Base-by-base conservation (phyloP, 768 basidiomycete species). In the Paxillus ammoniavirescens region DNA sequence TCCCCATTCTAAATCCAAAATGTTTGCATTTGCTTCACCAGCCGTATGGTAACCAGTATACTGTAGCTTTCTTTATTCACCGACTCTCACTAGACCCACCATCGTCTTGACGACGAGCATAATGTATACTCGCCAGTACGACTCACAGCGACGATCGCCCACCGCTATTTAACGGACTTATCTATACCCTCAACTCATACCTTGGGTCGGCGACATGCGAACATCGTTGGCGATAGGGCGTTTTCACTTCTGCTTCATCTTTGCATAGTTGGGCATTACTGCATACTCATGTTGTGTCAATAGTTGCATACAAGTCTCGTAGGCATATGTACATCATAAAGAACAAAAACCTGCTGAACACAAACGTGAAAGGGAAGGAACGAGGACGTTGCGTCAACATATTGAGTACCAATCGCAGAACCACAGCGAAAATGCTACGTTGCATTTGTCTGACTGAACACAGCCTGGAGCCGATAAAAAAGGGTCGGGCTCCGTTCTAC, bases 11-110 rank as follows among this genome's bases (percentile, higher is more conserved):
- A 86, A 86, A 66, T 64, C 66, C 6, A 82, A 83, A 65, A 84
- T 84, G 77, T 87, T 84, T 42, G 83, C 86, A 0, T 78, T 81
- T 55, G 86, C 86, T 10, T 71, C 78, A 1, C 82, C 83, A 0
- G 74, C 84, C 1, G 73, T 75, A 17, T 87, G 86, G 86, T 87
- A 77, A 75, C 64, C 44, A 37, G 23, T 62, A 58, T 59, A 55
- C 45, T 63, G 64, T 66, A 55, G 48, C 47, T 54, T 55, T 52
- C 50, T 33, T 56, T 49, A 69, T 60, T 54, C 59, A 50, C 65
- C 59, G 47, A 52, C 54, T 52, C 51, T 55, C 35, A 30, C 53
- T 62, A 67, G 65, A 67, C 21, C 28, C 13, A 15, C 43, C 55
- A 26, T 49, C 63, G 65, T 68, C 68, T 72, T 51, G 70, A 72